These are phyloP conservation scores for Botrytis tulipae DNA, from an alignment of 2,329 filamentous ascomycete species.

Conservation along the genomic window DNA sequence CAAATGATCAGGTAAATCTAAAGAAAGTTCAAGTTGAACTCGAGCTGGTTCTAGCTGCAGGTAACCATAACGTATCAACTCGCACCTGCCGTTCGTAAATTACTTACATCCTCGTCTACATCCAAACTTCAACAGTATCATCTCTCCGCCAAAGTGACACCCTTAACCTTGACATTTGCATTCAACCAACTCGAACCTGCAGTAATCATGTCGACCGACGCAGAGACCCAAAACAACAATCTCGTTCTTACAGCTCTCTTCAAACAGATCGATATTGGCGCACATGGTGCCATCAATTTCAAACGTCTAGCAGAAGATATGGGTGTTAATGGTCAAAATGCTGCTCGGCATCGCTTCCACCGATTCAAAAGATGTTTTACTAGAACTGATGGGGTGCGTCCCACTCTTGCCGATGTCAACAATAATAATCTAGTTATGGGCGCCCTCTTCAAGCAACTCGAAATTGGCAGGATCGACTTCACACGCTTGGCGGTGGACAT, in stretches of 20 bases:
- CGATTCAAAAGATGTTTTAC: background rate
- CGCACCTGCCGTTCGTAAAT: background rate
- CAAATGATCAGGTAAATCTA: background rate
- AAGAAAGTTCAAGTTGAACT: background rate
- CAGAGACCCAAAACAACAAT: background rate
- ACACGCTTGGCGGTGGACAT: background rate
- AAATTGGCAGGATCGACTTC: background rate
- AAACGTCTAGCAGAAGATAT: background rate
- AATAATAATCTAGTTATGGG: background rate
- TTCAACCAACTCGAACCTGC: background rate
- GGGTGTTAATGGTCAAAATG: background rate
- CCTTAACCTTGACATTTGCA: background rate
- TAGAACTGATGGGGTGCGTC: background rate
- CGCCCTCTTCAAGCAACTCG: background rate
- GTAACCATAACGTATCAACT: background rate
- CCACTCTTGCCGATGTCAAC: background rate
- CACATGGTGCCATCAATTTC: background rate
- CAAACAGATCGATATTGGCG: background rate
- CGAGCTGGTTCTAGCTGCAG: background rate
- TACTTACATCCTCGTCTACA: background rate
- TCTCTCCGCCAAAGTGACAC: background rate
- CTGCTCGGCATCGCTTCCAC: background rate
- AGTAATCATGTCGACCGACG: background rate
- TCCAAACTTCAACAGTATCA: background rate
- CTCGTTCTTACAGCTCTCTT: constrained; percentile 9